Percentiles rank a stretch among this genome's conserved stretches.
Conservation (phyloP, 805 yeast genomes). For the Starmerella sirachaensis region DNA sequence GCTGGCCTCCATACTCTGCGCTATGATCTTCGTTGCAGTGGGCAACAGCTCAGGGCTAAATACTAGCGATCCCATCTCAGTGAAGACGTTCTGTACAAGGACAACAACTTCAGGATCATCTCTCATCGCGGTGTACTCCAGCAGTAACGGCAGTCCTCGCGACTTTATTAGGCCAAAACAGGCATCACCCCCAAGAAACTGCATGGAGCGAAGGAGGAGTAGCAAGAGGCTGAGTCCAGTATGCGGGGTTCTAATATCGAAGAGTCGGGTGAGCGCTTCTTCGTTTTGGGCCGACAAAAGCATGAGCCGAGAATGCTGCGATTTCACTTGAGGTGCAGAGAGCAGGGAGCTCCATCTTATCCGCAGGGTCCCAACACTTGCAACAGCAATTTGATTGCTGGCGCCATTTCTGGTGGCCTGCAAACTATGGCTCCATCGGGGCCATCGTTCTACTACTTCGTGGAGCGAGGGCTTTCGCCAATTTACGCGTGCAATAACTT, state of each 20-base stretch:
- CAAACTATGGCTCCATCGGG: conserved; percentile 12
- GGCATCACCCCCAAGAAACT: conserved; percentile 42
- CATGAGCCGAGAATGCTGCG: too few relatives aligned
- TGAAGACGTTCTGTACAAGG: conserved; percentile 38
- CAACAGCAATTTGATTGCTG: conserved; percentile 8
- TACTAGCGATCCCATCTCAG: conserved; percentile 38
- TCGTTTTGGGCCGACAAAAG: too few relatives aligned
- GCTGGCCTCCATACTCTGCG: conserved; percentile 20
- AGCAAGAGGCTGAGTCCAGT: conserved; percentile 12
- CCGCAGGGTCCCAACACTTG: neutral
- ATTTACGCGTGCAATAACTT: conserved; percentile 3
- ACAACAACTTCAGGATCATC: conserved; percentile 56
- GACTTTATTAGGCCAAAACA: conserved; percentile 41
- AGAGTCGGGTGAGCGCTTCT: too few relatives aligned
- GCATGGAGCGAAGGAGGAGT: conserved; percentile 34
- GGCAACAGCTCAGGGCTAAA: conserved; percentile 36
- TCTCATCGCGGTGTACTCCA: conserved; percentile 51
- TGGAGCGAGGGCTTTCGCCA: conserved; percentile 6
- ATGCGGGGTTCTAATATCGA: conserved; percentile 5
- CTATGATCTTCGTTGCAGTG: conserved; percentile 25
- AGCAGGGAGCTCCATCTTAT: neutral
- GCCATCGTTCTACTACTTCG: conserved; percentile 5
- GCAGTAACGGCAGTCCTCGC: conserved; percentile 56
- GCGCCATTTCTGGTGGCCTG: conserved; percentile 15
- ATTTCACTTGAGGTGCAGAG: too few relatives aligned